Evolutionary conservation across 352 stramenopile genomes (phyloP).

Genomic region (Globisporangium mamillatum): DNA sequence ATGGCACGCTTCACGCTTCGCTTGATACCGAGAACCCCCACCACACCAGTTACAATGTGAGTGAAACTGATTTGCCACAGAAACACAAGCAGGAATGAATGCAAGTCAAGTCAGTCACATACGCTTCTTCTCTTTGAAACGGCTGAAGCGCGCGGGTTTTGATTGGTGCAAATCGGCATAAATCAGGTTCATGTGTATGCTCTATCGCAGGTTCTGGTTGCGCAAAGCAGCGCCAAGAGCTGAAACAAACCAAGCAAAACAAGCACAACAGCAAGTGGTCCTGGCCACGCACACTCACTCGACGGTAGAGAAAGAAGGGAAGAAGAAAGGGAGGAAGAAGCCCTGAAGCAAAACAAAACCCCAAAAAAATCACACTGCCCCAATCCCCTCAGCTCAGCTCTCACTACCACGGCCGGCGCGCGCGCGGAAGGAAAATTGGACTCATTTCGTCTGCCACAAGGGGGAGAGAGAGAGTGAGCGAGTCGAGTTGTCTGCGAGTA

Average conservation of each 20-base stretch:
- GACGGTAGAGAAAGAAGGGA: not conserved
- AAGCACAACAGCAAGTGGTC: not conserved
- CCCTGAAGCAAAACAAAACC: not conserved
- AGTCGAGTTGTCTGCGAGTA: not conserved
- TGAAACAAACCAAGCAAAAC: not conserved
- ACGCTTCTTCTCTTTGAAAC: not conserved
- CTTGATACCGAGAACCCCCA: too few relatives aligned
- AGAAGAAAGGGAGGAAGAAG: not conserved
- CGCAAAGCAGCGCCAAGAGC: not conserved
- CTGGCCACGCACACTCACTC: too few relatives aligned
- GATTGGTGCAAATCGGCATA: not conserved
- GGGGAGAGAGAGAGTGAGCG: not conserved
- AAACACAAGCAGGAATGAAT: not conserved
- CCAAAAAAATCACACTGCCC: conserved; percentile 5
- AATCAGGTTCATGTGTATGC: not conserved
- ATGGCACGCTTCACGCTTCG: too few relatives aligned
- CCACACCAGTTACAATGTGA: too few relatives aligned
- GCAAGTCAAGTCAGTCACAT: not conserved
- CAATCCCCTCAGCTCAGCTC: not conserved
- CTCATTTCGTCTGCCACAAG: not conserved
- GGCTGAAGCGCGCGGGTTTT: not conserved
- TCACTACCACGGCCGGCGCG: not conserved
- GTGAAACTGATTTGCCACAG: too few relatives aligned
- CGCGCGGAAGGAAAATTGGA: not conserved
- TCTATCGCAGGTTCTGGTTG: not conserved